Evolutionary conservation across 148 eudicot genomes (phyloP).

Genomic region (Polygonum aviculare): DNA sequence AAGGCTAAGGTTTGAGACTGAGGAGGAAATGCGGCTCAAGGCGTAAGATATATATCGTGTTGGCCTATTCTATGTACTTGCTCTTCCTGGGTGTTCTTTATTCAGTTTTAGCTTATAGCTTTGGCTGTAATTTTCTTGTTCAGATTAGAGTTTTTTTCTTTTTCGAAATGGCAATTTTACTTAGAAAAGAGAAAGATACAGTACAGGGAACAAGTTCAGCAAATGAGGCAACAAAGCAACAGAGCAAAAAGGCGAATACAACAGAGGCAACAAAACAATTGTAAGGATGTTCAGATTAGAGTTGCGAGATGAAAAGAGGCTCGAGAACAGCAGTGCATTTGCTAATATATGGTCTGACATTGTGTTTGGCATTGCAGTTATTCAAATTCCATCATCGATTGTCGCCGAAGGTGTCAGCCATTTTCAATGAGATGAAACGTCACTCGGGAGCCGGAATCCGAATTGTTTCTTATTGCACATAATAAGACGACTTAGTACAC

Average conservation of each 20-base stretch:
- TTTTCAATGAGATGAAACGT: slow-evolving; percentile 75
- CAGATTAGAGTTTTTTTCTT: too few relatives aligned
- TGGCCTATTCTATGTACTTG: not conserved
- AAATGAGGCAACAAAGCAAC: too few relatives aligned
- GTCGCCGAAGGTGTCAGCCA: slow-evolving; percentile 62
- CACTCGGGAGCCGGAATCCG: slow-evolving; percentile 24
- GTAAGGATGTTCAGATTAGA: too few relatives aligned
- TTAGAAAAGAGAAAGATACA: too few relatives aligned
- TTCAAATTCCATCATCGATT: slow-evolving; percentile 85
- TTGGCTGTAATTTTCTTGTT: slow-evolving; percentile 10
- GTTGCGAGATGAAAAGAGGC: slow-evolving; percentile 75
- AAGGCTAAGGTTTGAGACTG: slow-evolving; percentile 66
- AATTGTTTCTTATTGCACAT: not conserved
- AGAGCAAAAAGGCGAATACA: too few relatives aligned
- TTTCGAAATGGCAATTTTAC: too few relatives aligned
- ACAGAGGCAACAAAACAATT: too few relatives aligned
- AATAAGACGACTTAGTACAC: slow-evolving; percentile 1
- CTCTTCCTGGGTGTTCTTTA: not conserved
- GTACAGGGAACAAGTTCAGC: too few relatives aligned
- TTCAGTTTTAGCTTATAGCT: not conserved
- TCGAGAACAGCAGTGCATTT: slow-evolving; percentile 81
- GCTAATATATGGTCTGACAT: slow-evolving; percentile 93
- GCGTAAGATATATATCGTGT: slow-evolving; percentile 56
- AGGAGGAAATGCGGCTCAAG: slow-evolving; percentile 73
- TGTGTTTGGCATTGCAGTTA: slow-evolving; percentile 80